Percentiles rank a stretch among this genome's conserved stretches.
Evolutionary conservation across 1,139 yeast genomes (phyloP).

Genomic region (Williopsis jadinii): DNA sequence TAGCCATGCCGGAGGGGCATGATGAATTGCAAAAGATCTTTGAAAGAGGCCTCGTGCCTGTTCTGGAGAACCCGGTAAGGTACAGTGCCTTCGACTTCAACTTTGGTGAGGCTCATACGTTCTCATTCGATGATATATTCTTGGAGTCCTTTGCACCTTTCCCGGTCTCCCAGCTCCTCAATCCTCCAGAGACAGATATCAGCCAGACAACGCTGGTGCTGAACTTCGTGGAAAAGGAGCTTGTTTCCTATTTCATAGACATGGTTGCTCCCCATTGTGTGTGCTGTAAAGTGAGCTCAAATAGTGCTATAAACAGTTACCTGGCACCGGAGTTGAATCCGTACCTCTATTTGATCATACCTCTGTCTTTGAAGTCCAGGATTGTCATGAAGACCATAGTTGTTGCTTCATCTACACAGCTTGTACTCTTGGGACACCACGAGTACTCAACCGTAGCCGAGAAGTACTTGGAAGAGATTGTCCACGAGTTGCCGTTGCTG

Average conservation of each 20-base stretch:
- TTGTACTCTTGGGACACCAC: conserved; percentile 25
- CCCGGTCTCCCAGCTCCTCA: conserved; percentile 10
- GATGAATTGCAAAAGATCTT: conserved; percentile 9
- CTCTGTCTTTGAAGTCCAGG: conserved; percentile 27
- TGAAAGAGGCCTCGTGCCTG: conserved; percentile 11
- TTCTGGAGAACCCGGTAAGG: conserved; percentile 1
- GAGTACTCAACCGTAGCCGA: conserved; percentile 24
- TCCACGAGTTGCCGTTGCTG: conserved; percentile 25
- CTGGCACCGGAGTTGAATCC: conserved; percentile 28
- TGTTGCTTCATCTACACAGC: conserved; percentile 32
- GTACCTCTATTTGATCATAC: conserved; percentile 30
- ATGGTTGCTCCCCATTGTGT: conserved; percentile 32
- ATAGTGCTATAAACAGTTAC: conserved; percentile 8
- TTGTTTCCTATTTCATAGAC: conserved; percentile 27
- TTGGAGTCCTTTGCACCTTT: conserved; percentile 19
- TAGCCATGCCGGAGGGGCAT: not conserved
- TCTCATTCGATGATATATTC: conserved; percentile 20
- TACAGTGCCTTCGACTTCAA: conserved; percentile 16
- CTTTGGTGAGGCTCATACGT: conserved; percentile 5
- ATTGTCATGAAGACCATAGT: conserved; percentile 29
- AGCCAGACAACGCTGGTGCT: conserved; percentile 9
- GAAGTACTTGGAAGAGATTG: conserved; percentile 24
- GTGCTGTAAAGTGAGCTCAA: conserved; percentile 22
- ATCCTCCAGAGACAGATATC: conserved; percentile 9
- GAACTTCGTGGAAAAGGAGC: conserved; percentile 19